Evolutionary conservation across 2,329 filamentous ascomycete species (phyloP), one percentile per base, ranked within the genome.

Genomic region (Thermoascus crustaceus): DNA sequence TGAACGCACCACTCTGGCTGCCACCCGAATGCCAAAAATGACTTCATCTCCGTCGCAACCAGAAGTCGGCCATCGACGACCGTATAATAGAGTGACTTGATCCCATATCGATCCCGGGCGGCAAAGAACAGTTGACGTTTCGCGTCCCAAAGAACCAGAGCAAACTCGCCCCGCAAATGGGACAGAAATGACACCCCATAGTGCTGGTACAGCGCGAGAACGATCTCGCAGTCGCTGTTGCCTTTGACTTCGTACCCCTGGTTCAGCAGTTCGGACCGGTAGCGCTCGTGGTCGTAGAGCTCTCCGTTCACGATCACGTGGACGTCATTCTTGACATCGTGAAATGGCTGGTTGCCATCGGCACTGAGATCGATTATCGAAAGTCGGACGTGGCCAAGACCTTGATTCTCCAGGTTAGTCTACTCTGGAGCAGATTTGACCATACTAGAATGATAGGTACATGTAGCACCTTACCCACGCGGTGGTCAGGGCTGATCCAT

Each of bases 231-330:
- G 44, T 76, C 72, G 27, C 63, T 67, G 18, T 55, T 47, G 21
- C 68, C 59, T 21, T 53, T 51, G 54, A 76, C 76, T 2, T 46
- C 31, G 49, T 72, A 72, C 32, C 56, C 56, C 2, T 59, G 39
- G 2, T 49, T 38, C n/a, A 46, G 37, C 13, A 67, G 50, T 7
- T 60, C 46, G 5, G 44, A 45, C 16, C 69, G 61, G 8, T 72
- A 58, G 7, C 52, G 45, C 32, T 73, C 68, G 38, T 68, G 60
- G 45, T 72, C 69, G 48, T 78, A 78, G n/a, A 78, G 60, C 49
- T 77, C 73, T 18, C 75, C 73, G 39, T 75, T 76, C 16, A 77
- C 69, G n/a, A 77, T 66, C 2, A 71, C 72, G 47, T 76, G 72
- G 11, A 77, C 57, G 1, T 43, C 42, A 13, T 53, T 49, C 10